Conservation (phyloP, 2,329 filamentous ascomycete species). For the Aspergillus brasiliensis region DNA sequence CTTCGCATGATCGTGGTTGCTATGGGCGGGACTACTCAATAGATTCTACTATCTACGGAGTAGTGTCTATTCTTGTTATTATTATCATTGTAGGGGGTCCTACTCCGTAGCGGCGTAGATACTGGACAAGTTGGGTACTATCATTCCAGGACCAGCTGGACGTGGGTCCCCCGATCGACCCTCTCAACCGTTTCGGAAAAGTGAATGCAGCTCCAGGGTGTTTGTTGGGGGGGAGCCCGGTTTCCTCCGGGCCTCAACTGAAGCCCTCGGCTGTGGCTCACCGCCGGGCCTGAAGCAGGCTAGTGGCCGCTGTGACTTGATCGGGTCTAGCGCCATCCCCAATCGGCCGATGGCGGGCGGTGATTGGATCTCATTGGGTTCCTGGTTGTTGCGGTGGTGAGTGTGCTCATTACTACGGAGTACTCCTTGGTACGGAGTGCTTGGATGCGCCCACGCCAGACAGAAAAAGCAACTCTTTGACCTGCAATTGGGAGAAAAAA, state of each 20-base stretch:
- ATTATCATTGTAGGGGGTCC: too few relatives aligned
- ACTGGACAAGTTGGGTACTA: background rate
- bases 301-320: constrained; percentile 9
- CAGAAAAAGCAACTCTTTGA: background rate
- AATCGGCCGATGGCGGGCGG: background rate
- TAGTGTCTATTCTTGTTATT: too few relatives aligned
- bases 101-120: background rate
- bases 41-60: background rate
- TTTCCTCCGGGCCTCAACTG: constrained; percentile 26
- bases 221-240: constrained; percentile 22
- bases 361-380: constrained; percentile 5
- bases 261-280: constrained; percentile 15
- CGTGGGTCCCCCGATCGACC: background rate
- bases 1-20: background rate
- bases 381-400: constrained; percentile 2
- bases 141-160: background rate
- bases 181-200: constrained; percentile 16
- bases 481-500: background rate
- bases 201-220: background rate
- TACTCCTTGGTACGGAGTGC: constrained; percentile 8
- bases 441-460: background rate
- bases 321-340: background rate
- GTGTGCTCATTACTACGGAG: constrained; percentile 11
- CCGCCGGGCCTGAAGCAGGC: constrained; percentile 9
- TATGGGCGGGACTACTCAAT: background rate